Percentiles rank a stretch among this genome's conserved stretches.
These are phyloP conservation scores for Monosporozyma siamensis DNA, from an alignment of 805 yeast species.

Conservation along the genomic window DNA sequence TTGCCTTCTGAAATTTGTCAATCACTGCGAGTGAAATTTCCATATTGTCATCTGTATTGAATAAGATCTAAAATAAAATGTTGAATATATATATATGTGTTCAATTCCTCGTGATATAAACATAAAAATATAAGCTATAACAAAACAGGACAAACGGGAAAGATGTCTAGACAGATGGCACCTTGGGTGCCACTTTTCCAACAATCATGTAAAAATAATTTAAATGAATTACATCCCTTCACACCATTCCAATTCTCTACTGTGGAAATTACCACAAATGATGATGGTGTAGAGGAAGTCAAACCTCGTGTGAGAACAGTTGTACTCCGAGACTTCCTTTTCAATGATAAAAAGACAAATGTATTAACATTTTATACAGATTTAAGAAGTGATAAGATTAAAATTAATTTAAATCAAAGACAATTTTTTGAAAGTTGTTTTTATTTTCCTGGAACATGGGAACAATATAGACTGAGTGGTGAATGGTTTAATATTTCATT, in stretches of 20 bases:
- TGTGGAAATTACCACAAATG: constrained; percentile 30
- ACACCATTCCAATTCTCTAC: constrained; percentile 62
- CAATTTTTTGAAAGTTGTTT: constrained; percentile 68
- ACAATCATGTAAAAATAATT: constrained; percentile 42
- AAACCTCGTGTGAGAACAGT: constrained; percentile 64
- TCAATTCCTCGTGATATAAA: too few relatives aligned
- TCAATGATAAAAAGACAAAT: constrained; percentile 57
- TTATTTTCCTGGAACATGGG: constrained; percentile 51
- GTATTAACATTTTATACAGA: constrained; percentile 65
- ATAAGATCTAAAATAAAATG: too few relatives aligned
- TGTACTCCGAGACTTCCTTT: constrained; percentile 65
- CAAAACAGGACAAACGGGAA: too few relatives aligned
- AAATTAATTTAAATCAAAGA: constrained; percentile 37
- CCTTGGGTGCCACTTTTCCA: constrained; percentile 70
- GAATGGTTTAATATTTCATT: constrained; percentile 40
- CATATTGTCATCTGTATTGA: too few relatives aligned
- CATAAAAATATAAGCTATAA: too few relatives aligned
- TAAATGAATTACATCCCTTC: constrained; percentile 35
- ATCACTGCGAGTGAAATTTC: too few relatives aligned
- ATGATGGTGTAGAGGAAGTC: background rate
- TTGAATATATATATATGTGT: too few relatives aligned
- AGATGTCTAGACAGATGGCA: constrained; percentile 40
- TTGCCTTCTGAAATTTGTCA: too few relatives aligned
- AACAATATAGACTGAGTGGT: constrained; percentile 70
- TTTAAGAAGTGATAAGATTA: constrained; percentile 53